These are phyloP conservation scores for Diaporthe capsici DNA, from an alignment of 2,329 filamentous ascomycete species.

Conservation along the genomic window DNA sequence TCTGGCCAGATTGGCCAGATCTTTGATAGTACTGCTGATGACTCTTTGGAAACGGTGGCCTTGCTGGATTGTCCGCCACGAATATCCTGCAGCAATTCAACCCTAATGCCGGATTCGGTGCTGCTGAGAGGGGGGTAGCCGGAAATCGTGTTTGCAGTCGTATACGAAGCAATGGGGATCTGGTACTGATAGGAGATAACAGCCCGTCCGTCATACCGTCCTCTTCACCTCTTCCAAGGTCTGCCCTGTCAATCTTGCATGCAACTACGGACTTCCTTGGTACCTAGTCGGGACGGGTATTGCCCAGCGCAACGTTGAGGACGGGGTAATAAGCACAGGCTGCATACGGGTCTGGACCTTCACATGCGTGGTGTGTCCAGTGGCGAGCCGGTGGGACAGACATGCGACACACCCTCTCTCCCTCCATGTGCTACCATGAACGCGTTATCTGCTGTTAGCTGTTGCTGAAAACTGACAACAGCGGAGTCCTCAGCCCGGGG, in stretches of 20 bases:
- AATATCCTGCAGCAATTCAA: slow-evolving; percentile 11
- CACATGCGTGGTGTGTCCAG: slow-evolving; percentile 27
- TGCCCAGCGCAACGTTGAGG: slow-evolving; percentile 21
- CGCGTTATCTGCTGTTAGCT: slow-evolving; percentile 5
- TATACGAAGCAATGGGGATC: slow-evolving; percentile 19
- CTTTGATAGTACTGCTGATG: not conserved
- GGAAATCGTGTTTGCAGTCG: slow-evolving; percentile 11
- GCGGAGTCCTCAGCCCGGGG: not conserved
- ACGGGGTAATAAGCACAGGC: slow-evolving; percentile 31
- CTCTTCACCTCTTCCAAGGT: slow-evolving; percentile 8
- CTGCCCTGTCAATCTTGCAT: slow-evolving; percentile 16
- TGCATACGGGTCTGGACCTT: slow-evolving; percentile 30
- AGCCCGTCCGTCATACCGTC: slow-evolving; percentile 9
- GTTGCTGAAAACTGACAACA: slow-evolving; percentile 1
- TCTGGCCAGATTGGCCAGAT: not conserved
- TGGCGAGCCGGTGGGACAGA: slow-evolving; percentile 16
- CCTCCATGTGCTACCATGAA: slow-evolving; percentile 2
- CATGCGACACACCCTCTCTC: not conserved
- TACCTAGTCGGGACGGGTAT: slow-evolving; percentile 13
- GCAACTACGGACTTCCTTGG: slow-evolving; percentile 17
- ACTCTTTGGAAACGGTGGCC: not conserved
- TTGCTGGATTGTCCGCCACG: not conserved
- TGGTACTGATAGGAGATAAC: slow-evolving; percentile 29
- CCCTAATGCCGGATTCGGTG: slow-evolving; percentile 25
- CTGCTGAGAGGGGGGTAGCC: not conserved